phyloP scores from a whole-genome alignment of 768 basidiomycete species.

The Phlegmacium glaucopus region DNA sequence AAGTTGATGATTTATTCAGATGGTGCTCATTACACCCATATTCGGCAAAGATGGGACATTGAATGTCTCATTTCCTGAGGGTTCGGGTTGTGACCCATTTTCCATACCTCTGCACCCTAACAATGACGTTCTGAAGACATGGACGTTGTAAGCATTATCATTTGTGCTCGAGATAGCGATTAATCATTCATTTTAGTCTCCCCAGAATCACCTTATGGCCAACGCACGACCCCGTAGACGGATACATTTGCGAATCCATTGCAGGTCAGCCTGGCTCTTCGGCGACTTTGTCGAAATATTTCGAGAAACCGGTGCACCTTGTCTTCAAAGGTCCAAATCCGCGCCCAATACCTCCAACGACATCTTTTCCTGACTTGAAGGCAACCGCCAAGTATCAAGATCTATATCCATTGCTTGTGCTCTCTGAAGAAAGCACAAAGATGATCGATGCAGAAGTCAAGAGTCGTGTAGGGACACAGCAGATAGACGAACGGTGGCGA shows the following conservation, averaged over 20 bases:
- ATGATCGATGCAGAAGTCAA: conserved; percentile 48
- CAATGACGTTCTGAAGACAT: conserved; percentile 41
- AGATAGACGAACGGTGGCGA: conserved; percentile 51
- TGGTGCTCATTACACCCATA: conserved; percentile 62
- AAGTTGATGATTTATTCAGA: conserved; percentile 32
- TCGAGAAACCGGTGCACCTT: conserved; percentile 59
- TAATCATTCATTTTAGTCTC: conserved; percentile 37
- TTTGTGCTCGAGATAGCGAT: neutral
- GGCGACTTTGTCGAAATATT: conserved; percentile 54
- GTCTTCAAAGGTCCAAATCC: conserved; percentile 61
- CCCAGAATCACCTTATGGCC: conserved; percentile 50
- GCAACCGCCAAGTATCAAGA: conserved; percentile 64
- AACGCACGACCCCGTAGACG: conserved; percentile 47
- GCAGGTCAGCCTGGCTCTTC: conserved; percentile 37
- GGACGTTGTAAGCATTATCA: conserved; percentile 50
- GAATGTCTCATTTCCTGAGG: conserved; percentile 56
- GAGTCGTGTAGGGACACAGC: conserved; percentile 43
- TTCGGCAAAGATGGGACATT: conserved; percentile 48
- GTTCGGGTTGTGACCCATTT: conserved; percentile 55
- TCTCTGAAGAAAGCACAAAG: conserved; percentile 63
- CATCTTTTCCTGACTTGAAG: conserved; percentile 52
- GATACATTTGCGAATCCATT: conserved; percentile 56
- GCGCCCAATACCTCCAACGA: conserved; percentile 49
- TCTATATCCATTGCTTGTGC: conserved; percentile 63
- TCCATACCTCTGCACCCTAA: conserved; percentile 56